Percentiles rank a stretch among this genome's conserved stretches.
phyloP scores from a whole-genome alignment of 1,284 basidiomycete genomes.

The Cryptococcus wingfieldii region DNA sequence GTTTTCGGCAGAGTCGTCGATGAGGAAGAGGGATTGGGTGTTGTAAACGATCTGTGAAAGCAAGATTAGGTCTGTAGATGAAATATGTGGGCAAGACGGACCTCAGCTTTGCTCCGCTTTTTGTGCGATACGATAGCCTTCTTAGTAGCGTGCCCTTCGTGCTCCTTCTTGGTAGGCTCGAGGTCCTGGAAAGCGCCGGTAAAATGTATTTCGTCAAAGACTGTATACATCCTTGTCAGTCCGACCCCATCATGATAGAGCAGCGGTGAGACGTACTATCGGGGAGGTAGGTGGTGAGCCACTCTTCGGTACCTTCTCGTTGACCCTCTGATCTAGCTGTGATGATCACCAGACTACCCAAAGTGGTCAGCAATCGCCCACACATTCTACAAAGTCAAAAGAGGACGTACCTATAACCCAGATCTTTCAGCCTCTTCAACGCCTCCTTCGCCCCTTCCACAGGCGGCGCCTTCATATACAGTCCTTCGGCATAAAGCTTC shows the following conservation, averaged over 20 bases:
- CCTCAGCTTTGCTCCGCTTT: slow-evolving; percentile 63
- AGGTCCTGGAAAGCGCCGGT: slow-evolving; percentile 62
- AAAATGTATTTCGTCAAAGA: slow-evolving; percentile 67
- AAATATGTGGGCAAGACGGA: slow-evolving; percentile 29
- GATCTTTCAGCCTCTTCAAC: slow-evolving; percentile 55
- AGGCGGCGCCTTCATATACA: slow-evolving; percentile 53
- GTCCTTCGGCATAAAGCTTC: slow-evolving; percentile 23
- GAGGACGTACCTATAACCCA: slow-evolving; percentile 57
- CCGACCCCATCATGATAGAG: not conserved
- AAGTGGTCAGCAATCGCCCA: not conserved
- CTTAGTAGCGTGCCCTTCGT: slow-evolving; percentile 51
- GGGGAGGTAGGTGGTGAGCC: slow-evolving; percentile 64
- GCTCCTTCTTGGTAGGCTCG: slow-evolving; percentile 39
- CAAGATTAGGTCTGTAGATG: not conserved
- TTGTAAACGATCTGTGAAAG: slow-evolving; percentile 59
- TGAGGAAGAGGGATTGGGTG: slow-evolving; percentile 61
- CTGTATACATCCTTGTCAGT: slow-evolving; percentile 28
- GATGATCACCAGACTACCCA: slow-evolving; percentile 56
- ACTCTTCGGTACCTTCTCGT: slow-evolving; percentile 61
- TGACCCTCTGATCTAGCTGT: slow-evolving; percentile 64
- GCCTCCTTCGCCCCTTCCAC: slow-evolving; percentile 65
- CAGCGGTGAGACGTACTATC: slow-evolving; percentile 47
- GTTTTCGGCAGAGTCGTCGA: slow-evolving; percentile 77
- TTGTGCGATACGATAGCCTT: slow-evolving; percentile 56
- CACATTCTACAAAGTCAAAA: too few relatives aligned